A percentile compares a stretch with the other conserved stretches of the same genome.
Conservation (phyloP, 225 moss, liverwort and hornwort species). For the Sphagnum tenellum region DNA sequence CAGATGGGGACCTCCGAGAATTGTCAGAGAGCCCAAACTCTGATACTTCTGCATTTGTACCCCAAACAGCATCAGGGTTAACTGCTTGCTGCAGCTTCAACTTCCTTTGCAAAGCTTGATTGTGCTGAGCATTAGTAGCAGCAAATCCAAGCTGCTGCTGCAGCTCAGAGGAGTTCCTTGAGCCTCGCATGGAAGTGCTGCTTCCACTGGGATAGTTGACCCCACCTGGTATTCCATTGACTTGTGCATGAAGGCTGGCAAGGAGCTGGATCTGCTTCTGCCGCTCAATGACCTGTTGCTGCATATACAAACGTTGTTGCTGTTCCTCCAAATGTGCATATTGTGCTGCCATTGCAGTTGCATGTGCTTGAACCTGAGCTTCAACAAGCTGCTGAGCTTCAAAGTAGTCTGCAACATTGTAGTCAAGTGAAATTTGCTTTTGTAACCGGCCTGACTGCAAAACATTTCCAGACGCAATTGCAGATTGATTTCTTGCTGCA, state of each 20-base stretch:
- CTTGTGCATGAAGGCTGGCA: conserved; percentile 29
- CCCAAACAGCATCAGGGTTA: conserved; percentile 1
- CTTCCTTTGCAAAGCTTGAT: conserved; percentile 9
- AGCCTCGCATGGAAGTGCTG: conserved; percentile 10
- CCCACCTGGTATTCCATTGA: conserved; percentile 21
- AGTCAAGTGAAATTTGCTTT: conserved; percentile 3
- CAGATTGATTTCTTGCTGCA: conserved; percentile 1
- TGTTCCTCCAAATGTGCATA: conserved; percentile 27
- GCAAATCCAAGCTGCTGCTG: too few species aligned
- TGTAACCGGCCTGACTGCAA: conserved; percentile 4
- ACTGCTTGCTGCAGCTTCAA: conserved; percentile 8
- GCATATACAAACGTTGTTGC: conserved; percentile 25
- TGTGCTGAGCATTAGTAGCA: conserved; percentile 9
- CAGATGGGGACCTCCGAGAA: conserved; percentile 7
- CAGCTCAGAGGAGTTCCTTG: too few species aligned
- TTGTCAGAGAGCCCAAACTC: conserved; percentile 7
- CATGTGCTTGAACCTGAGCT: conserved; percentile 19
- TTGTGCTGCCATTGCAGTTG: neutral
- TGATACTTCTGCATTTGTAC: conserved; percentile 5
- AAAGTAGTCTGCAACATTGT: conserved; percentile 4
- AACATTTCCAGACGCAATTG: neutral
- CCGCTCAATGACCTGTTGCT: conserved; percentile 19
- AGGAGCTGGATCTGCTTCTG: conserved; percentile 39
- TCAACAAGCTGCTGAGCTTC: conserved; percentile 7
- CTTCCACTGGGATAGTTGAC: conserved; percentile 22